A percentile compares a stretch with the other conserved stretches of the same genome.
Evolutionary conservation across 2,329 filamentous ascomycete species (phyloP).

Genomic region (Tolypocladium album): DNA sequence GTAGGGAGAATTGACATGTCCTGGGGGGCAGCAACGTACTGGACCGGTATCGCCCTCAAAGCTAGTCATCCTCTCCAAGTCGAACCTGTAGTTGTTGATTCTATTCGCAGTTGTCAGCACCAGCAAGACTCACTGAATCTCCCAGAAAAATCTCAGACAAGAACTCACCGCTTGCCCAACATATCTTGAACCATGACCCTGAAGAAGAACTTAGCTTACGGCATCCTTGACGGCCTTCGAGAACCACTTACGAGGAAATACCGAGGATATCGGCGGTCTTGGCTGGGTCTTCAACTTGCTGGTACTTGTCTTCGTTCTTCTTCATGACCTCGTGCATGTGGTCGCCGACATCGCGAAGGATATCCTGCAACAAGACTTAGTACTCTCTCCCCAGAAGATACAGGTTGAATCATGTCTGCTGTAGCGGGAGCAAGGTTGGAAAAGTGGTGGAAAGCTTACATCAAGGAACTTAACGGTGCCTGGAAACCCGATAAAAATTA

Average conservation of each 20-base stretch:
- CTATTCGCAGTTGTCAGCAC: constrained; percentile 17
- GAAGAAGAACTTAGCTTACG: neutral
- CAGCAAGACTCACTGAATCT: neutral
- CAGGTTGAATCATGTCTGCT: neutral
- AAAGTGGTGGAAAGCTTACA: neutral
- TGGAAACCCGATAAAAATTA: neutral
- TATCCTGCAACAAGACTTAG: constrained; percentile 7
- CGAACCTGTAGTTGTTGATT: constrained; percentile 60
- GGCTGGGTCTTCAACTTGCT: constrained; percentile 75
- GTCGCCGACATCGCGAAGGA: constrained; percentile 58
- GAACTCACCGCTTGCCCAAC: constrained; percentile 72
- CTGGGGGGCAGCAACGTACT: neutral
- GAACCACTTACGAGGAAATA: constrained; percentile 44
- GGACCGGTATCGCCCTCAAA: constrained; percentile 81
- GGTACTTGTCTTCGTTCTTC: constrained; percentile 82
- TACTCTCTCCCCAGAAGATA: neutral
- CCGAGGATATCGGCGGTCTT: constrained; percentile 78
- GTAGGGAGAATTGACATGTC: neutral
- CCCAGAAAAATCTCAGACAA: neutral
- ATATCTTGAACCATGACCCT: constrained; percentile 98
- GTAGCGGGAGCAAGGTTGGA: neutral
- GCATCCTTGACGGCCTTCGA: neutral
- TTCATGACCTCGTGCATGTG: constrained; percentile 98
- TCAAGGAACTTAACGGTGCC: constrained; percentile 7
- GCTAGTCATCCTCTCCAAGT: constrained; percentile 72